Percentiles rank a stretch among this genome's conserved stretches.
Conservation (phyloP, 75 land plant genomes). For the Larix kaempferi region DNA sequence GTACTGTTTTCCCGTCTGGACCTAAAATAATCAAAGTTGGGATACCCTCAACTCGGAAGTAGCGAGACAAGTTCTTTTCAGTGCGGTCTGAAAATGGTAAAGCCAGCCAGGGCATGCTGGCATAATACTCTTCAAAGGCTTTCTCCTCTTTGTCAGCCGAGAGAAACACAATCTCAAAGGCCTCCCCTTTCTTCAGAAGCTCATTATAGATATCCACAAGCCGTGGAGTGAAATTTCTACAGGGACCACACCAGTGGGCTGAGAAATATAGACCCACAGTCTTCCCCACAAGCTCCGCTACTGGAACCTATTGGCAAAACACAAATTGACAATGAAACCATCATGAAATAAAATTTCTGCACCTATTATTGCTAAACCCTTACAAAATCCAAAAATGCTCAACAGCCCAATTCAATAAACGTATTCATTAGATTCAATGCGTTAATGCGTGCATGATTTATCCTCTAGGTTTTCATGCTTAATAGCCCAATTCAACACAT, state of each 20-base stretch:
- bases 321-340: too few species aligned
- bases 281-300: slow-evolving; percentile 63
- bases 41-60: slow-evolving; percentile 40
- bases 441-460: too few species aligned
- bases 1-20: slow-evolving; percentile 60
- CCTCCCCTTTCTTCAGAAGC: slow-evolving; percentile 40
- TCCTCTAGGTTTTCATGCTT: too few species aligned
- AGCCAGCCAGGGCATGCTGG: slow-evolving; percentile 64
- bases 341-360: too few species aligned
- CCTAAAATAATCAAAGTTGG: slow-evolving; percentile 57
- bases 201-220: slow-evolving; percentile 42
- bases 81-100: slow-evolving; percentile 47
- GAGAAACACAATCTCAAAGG: slow-evolving; percentile 61
- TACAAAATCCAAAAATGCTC: too few species aligned
- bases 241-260: slow-evolving; percentile 18
- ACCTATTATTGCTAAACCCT: too few species aligned
- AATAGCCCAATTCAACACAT: too few species aligned
- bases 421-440: too few species aligned
- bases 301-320: slow-evolving; percentile 31
- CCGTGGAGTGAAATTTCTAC: slow-evolving; percentile 36
- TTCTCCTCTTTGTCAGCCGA: slow-evolving; percentile 41
- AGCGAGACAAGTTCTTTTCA: slow-evolving; percentile 25
- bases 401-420: too few species aligned
- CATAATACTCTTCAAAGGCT: slow-evolving; percentile 27
- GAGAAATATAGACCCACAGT: slow-evolving; percentile 53